Evolutionary conservation across 169 alveolate species (phyloP), one percentile per base, ranked within the genome.

Genomic region (Plasmodium blacklocki): DNA sequence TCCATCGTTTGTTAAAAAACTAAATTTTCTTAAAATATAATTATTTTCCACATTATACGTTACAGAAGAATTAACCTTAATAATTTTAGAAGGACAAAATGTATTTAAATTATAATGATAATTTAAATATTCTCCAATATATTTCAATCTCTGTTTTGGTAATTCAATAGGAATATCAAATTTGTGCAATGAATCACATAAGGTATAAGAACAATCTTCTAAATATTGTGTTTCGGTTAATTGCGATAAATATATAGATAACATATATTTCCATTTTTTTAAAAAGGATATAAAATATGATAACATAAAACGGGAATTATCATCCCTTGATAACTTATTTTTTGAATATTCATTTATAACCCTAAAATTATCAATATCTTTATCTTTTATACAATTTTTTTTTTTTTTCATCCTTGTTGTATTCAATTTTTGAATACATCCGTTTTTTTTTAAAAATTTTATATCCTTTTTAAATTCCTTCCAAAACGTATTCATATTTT

Each of bases 1-100:
- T 72, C 92, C 92, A 59, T 86, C 88, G 56, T 52, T 72, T n/a
- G 72, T 73, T 45, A 72, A 47, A 64, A 86, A 86, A 52, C 78
- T 86, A 50, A 86, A 62, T 52, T 73, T 86, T 62, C 71, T 70
- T 26, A 86, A 59, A 67, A 66, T 43, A 14, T 2, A 29, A 54
- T 71, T 72, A 14, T 62, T 83, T 62, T 49, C 0, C 21, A 43
- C 43, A 14, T 56, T 86, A 12, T 59, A 52, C 7, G 52, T 19
- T 21, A 73, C 45, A 0, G 75, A 68, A 39, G 66, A 26, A 52
- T 71, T 70, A 29, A 86, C n/a, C 23, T 54, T 70, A 11, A 73
- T 74, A 59, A 86, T 70, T 19, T 49, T 14, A 9, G 76, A 14
- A 19, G 87, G 88, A 32, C 11, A 12, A 86, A 45, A 86, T 72